These are phyloP conservation scores for Suillus discolor DNA, from an alignment of 768 basidiomycete genomes.

Conservation along the genomic window DNA sequence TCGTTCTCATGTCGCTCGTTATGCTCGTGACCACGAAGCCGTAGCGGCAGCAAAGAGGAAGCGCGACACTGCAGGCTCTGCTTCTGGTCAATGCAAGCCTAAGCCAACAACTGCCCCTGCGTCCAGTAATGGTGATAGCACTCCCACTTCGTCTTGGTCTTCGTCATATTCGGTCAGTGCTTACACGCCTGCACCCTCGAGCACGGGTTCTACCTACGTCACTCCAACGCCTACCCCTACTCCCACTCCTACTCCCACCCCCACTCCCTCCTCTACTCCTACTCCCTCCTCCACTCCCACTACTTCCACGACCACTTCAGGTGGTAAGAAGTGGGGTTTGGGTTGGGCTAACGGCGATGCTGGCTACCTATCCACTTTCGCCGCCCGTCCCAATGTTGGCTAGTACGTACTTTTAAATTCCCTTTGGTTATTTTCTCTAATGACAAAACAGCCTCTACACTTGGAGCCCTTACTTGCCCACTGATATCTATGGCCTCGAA, in stretches of 20 bases:
- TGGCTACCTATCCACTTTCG: constrained; percentile 52
- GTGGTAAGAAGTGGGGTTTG: constrained; percentile 55
- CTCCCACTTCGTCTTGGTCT: constrained; percentile 21
- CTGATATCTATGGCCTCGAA: constrained; percentile 47
- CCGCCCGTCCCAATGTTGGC: constrained; percentile 40
- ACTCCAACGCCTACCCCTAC: constrained; percentile 20
- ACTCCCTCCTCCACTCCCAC: constrained; percentile 12
- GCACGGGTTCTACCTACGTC: not conserved
- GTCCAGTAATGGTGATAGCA: not conserved
- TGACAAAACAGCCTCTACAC: constrained; percentile 51
- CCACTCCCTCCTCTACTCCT: constrained; percentile 12
- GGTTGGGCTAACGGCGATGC: constrained; percentile 67
- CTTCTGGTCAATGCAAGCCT: constrained; percentile 58
- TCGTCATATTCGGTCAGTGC: constrained; percentile 7
- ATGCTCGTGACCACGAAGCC: constrained; percentile 43
- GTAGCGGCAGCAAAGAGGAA: constrained; percentile 51
- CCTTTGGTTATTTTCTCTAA: not conserved
- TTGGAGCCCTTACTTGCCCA: constrained; percentile 62
- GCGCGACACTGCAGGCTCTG: constrained; percentile 34
- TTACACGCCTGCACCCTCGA: constrained; percentile 20
- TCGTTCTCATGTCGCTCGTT: constrained; percentile 44
- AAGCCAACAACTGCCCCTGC: constrained; percentile 34
- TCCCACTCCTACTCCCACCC: constrained; percentile 18
- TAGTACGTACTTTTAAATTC: constrained; percentile 38
- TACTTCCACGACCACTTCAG: not conserved